Percentiles rank a stretch among this genome's conserved stretches.
These are phyloP conservation scores for Gonapodya sp. DNA, from an alignment of 192 early-diverging fungal species.

Conservation along the genomic window DNA sequence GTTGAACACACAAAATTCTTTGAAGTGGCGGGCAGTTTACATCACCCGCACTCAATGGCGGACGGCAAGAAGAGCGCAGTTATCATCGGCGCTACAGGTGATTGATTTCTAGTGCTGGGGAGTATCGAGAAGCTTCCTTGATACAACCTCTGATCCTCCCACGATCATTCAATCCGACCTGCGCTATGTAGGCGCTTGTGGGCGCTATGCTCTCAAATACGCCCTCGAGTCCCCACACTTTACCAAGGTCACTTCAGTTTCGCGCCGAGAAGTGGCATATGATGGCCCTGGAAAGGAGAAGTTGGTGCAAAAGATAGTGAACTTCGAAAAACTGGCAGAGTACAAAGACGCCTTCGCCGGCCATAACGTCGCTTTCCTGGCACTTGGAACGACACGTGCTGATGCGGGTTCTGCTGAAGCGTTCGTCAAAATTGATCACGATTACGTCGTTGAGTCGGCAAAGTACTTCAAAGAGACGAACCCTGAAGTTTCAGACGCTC, in stretches of 20 bases:
- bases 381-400: slow-evolving; percentile 60
- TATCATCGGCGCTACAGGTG: not conserved
- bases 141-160: not conserved
- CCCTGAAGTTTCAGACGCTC: slow-evolving; percentile 18
- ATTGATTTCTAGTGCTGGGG: not conserved
- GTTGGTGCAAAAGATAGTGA: slow-evolving; percentile 54
- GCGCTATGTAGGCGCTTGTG: not conserved
- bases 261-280: slow-evolving; percentile 35
- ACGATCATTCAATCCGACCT: not conserved
- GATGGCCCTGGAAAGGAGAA: slow-evolving; percentile 30
- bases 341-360: slow-evolving; percentile 25
- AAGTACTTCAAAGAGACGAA: slow-evolving; percentile 45
- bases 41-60: too few species aligned
- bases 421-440: slow-evolving; percentile 70
- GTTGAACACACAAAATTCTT: too few species aligned
- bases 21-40: too few species aligned
- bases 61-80: too few species aligned
- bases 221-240: slow-evolving; percentile 29
- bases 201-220: not conserved
- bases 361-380: slow-evolving; percentile 55
- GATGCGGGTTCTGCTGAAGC: slow-evolving; percentile 51
- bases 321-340: slow-evolving; percentile 61
- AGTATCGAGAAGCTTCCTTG: too few species aligned
- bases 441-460: slow-evolving; percentile 61
- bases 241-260: slow-evolving; percentile 41